Conservation (phyloP, 1,284 basidiomycete genomes). For the Cystobasidium sp. region DNA sequence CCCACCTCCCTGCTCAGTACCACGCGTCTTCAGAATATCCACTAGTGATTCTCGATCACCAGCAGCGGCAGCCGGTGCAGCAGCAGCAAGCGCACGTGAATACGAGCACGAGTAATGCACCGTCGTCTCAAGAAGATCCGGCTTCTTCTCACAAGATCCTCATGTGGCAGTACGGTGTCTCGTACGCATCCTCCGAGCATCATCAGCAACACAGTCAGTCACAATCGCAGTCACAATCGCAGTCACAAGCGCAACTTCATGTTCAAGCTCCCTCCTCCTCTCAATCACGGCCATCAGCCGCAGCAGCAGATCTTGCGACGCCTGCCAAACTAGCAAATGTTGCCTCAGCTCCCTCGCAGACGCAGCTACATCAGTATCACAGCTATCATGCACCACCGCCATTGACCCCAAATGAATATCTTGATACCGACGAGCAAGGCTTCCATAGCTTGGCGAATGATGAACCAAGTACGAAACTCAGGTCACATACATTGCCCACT, state of each 20-base stretch:
- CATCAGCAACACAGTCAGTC: background rate
- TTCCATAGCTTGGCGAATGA: too few relatives aligned
- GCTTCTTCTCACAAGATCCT: background rate
- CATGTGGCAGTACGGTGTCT: background rate
- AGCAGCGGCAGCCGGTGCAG: background rate
- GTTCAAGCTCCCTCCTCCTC: too few relatives aligned
- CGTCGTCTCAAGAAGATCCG: background rate
- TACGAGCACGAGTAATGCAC: background rate
- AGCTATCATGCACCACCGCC: background rate
- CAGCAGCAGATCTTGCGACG: too few relatives aligned
- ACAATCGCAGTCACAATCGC: background rate
- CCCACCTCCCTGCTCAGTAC: conserved; percentile 12
- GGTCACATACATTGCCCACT: background rate
- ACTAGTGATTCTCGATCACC: background rate
- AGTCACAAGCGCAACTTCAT: too few relatives aligned
- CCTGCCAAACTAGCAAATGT: background rate
- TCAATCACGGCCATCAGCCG: too few relatives aligned
- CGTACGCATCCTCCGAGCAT: background rate
- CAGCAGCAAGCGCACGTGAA: background rate
- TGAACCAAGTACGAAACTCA: background rate
- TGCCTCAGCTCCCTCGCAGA: background rate
- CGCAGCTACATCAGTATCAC: background rate
- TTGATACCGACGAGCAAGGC: too few relatives aligned
- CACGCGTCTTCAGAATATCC: background rate
- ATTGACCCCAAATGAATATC: background rate